Evolutionary conservation across 306 rosid genomes (phyloP), one percentile per base, ranked within the genome.

Genomic region (Cucumis cinereus): DNA sequence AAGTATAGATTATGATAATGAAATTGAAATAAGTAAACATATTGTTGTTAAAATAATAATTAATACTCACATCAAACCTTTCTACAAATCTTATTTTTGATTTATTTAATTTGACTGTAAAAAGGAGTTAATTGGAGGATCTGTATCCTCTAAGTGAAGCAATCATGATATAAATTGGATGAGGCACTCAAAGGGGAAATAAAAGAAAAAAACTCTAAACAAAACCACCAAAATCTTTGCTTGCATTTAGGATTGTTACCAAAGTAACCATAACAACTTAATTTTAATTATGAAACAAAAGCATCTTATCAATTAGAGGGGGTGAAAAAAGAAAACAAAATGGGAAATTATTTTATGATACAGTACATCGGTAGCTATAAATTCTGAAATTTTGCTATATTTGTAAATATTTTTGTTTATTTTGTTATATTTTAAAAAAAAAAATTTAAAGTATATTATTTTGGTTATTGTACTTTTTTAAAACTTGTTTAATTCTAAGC

Each of bases 91-190:
- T 26, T 70, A 7, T 22, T 16, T 14, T 63, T 8, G 4, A 16
- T 16, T 16, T 30, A 30, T 30, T n/a, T 36, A 66, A 2, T 2
- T 36, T 35, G 1, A 23, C 49, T 36, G 20, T n/a, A 36, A 15
- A 74, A 70, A 47, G 8, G 13, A 33, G 36, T 38, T 54, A 74
- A 74, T 74, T 74, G 77, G 75, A 74, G 63, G 67, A 74, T 74
- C 45, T 55, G 77, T 74, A 53, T 74, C 77, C 64, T 55, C 77
- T 38, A 74, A 74, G 77, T 35, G 59, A 74, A 74, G 77, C 49
- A 74, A 54, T 38, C 78, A 75, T 75, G 16, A 56, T 40, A 22
- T 22, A 40, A 35, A 30, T 30, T 17, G 54, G 36, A 30, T 36
- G 50, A 28, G 53, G 63, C 35, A n/a, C 47, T 52, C 47, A 17